These are phyloP conservation scores for Fennellomyces sp. DNA, from an alignment of 371 early-diverging fungal species.

Conservation along the genomic window DNA sequence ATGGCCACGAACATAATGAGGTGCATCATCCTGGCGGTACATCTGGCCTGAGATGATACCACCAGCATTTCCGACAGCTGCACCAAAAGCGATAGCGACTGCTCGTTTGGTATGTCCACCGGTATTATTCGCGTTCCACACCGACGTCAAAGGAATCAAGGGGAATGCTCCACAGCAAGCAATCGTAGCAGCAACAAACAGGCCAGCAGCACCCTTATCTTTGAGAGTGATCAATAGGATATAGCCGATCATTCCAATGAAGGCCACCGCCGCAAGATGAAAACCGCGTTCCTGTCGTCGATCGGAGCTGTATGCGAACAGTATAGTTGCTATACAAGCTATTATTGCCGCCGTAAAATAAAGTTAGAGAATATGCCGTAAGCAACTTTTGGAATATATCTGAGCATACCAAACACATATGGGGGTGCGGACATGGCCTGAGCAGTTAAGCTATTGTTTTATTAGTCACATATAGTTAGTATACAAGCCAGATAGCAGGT, in stretches of 20 bases:
- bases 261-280: slow-evolving; percentile 58
- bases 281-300: slow-evolving; percentile 62
- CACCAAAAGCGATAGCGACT: slow-evolving; percentile 59
- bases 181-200: slow-evolving; percentile 55
- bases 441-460: slow-evolving; percentile 44
- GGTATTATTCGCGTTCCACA: slow-evolving; percentile 65
- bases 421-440: slow-evolving; percentile 41
- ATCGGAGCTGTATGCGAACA: slow-evolving; percentile 64
- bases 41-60: slow-evolving; percentile 43
- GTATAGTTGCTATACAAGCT: slow-evolving; percentile 57
- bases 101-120: slow-evolving; percentile 69
- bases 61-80: slow-evolving; percentile 48
- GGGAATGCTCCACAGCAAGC: slow-evolving; percentile 56
- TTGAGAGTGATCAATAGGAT: slow-evolving; percentile 51
- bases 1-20: slow-evolving; percentile 55
- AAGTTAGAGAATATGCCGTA: background rate
- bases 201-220: slow-evolving; percentile 4
- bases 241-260: slow-evolving; percentile 68
- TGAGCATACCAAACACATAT: slow-evolving; percentile 8
- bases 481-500: too few relatives aligned
- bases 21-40: slow-evolving; percentile 63
- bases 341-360: background rate
- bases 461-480: too few relatives aligned
- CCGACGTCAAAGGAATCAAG: slow-evolving; percentile 56
- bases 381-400: background rate